Conservation (phyloP, 2,329 filamentous ascomycete genomes). For the Cercospora sesami region DNA sequence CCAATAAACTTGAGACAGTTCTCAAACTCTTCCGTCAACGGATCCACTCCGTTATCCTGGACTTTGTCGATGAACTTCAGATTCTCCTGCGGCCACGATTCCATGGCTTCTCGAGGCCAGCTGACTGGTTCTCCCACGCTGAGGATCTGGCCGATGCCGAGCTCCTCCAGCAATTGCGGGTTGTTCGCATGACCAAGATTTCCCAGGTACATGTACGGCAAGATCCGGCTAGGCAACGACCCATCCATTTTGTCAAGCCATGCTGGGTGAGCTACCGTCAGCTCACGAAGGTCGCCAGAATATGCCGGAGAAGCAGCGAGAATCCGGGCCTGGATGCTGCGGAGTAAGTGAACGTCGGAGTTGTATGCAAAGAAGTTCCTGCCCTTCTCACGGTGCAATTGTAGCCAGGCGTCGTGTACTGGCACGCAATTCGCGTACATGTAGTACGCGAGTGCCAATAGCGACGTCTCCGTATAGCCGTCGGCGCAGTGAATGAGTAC, state of each 20-base stretch:
- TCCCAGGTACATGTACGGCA: slow-evolving; percentile 94
- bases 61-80: slow-evolving; percentile 79
- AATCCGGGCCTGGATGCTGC: slow-evolving; percentile 71
- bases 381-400: slow-evolving; percentile 73
- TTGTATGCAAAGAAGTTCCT: slow-evolving; percentile 97
- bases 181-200: slow-evolving; percentile 95
- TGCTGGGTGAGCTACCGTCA: slow-evolving; percentile 63
- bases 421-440: slow-evolving; percentile 85
- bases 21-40: slow-evolving; percentile 80
- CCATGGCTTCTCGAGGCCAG: slow-evolving; percentile 70
- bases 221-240: slow-evolving; percentile 81
- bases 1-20: slow-evolving; percentile 89
- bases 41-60: slow-evolving; percentile 96
- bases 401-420: slow-evolving; percentile 82
- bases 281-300: slow-evolving; percentile 51
- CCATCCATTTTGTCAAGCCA: slow-evolving; percentile 88
- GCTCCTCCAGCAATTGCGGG: slow-evolving; percentile 71
- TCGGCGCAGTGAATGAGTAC: slow-evolving; percentile 92
- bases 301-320: slow-evolving; percentile 66
- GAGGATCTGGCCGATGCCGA: slow-evolving; percentile 84
- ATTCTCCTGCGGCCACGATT: slow-evolving; percentile 74
- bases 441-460: slow-evolving; percentile 86
- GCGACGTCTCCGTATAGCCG: slow-evolving; percentile 91
- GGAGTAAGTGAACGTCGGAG: slow-evolving; percentile 81
- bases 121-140: slow-evolving; percentile 87